phyloP scores from a whole-genome alignment of 257 asterid species.

The Penstemon newberryi region DNA sequence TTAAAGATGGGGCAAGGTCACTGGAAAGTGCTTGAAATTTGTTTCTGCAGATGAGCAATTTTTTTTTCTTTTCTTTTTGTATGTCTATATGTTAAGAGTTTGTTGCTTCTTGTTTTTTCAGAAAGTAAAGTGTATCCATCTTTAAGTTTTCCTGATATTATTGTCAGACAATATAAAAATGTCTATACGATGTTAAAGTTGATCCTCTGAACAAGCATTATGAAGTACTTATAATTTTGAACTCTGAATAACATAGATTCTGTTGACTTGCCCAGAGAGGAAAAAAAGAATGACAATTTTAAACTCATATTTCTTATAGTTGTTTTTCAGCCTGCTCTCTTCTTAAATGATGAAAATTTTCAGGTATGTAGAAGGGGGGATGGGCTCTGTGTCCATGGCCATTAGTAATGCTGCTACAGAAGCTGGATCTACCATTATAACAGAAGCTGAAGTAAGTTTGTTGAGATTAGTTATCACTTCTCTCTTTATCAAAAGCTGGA shows the following conservation, averaged over 20 bases:
- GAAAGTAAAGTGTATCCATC: background rate
- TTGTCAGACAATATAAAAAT: background rate
- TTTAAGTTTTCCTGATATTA: conserved; percentile 20
- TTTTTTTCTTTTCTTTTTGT: background rate
- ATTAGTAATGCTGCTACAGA: conserved; percentile 75
- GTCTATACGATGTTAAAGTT: conserved; percentile 14
- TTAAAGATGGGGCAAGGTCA: conserved; percentile 27
- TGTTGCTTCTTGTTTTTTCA: background rate
- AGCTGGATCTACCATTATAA: conserved; percentile 84
- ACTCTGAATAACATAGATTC: conserved; percentile 1
- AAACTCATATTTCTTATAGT: conserved; percentile 21
- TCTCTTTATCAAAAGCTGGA: conserved; percentile 1
- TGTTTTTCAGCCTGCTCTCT: conserved; percentile 7
- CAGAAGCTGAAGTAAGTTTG: conserved; percentile 74
- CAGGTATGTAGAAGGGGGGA: conserved; percentile 97
- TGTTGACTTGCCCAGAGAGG: conserved; percentile 17
- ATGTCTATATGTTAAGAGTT: conserved; percentile 4
- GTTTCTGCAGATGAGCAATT: conserved; percentile 5
- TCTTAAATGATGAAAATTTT: conserved; percentile 30
- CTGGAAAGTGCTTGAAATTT: conserved; percentile 18
- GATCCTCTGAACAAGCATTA: conserved; percentile 7
- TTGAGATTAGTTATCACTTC: conserved; percentile 18
- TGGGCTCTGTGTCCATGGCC: conserved; percentile 93
- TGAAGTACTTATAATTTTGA: conserved; percentile 1
- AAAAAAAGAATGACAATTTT: background rate